phyloP scores from a whole-genome alignment of 2,329 filamentous ascomycete species.

The Talaromyces albobiverticillius region DNA sequence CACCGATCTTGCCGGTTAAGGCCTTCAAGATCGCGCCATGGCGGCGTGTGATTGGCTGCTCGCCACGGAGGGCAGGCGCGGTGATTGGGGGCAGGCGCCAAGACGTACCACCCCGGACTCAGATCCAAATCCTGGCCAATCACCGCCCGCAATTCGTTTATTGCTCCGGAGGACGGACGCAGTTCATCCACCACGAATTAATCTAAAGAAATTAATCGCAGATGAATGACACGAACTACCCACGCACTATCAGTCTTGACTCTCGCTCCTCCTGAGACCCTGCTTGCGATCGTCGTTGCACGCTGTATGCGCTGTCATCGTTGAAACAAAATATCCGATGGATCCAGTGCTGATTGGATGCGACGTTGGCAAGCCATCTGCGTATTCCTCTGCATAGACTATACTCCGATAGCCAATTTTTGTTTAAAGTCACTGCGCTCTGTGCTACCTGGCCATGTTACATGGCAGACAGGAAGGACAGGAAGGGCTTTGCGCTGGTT shows the following conservation, averaged over 20 bases:
- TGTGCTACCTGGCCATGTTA: neutral
- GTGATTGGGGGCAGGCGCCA: neutral
- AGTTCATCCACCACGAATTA: too few relatives aligned
- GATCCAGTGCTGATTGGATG: neutral
- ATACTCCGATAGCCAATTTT: neutral
- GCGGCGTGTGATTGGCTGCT: neutral
- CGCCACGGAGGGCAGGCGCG: too few relatives aligned
- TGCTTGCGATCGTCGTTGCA: too few relatives aligned
- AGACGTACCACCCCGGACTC: slow-evolving; percentile 6
- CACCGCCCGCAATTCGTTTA: neutral
- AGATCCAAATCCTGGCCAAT: slow-evolving; percentile 7
- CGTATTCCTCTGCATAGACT: neutral
- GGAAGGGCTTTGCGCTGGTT: too few relatives aligned
- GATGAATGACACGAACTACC: too few relatives aligned
- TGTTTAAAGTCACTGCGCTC: neutral
- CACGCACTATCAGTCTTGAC: too few relatives aligned
- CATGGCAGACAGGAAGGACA: neutral
- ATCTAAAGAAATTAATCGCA: too few relatives aligned
- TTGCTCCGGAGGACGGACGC: too few relatives aligned
- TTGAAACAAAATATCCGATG: neutral
- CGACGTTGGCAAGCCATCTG: too few relatives aligned
- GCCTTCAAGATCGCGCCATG: neutral
- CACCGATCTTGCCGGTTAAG: neutral
- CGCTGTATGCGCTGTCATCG: too few relatives aligned
- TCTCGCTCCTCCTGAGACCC: too few relatives aligned